Evolutionary conservation across 2,329 filamentous ascomycete genomes (phyloP), one percentile per base, ranked within the genome.

Genomic region (Penicillium sp.): DNA sequence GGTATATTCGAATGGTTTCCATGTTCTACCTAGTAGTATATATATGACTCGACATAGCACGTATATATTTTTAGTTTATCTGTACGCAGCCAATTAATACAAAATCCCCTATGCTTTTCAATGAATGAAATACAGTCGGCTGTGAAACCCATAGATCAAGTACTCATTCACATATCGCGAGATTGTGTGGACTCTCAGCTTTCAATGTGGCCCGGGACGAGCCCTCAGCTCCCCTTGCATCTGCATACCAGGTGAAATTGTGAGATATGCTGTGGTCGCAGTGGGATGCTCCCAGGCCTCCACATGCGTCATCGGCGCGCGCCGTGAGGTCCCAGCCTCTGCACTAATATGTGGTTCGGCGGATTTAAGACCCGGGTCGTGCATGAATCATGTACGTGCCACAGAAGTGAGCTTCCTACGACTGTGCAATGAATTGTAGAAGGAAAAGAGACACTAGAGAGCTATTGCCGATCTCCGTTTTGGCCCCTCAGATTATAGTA

Each of bases 211-310:
- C 47, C 56, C 46, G 45, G 39, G 34, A 38, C 58, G 43, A 60
- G 56, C 49, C 57, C 44, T 55, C 40, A 51, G 48, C 50, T 63
- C 59, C 61, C 63, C 63, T 64, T 65, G 61, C 63, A 64, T 58
- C 48, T 52, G 53, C 59, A 65, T 62, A 58, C 59, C 57, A 50
- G 31, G 49, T 51, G 49, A 45, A 55, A 32, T 47, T 47, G 22
- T 43, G 47, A 46, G 38, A 34, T 49, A 45, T 50, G 45, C 45
- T 31, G 32, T 52, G 40, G 32, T 47, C 49, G 31, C 38, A 35
- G 40, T 49, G 45, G 37, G 38, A 24, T 31, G 34, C 55, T 59
- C 5, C 50, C 43, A 44, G 49, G 10, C 62, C 62, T 61, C 63
- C 48, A 38, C 31, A 50, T 65, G 63, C 62, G 63, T 66, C 63